phyloP scores from a whole-genome alignment of 257 asterid species.

The Lycium barbarum region DNA sequence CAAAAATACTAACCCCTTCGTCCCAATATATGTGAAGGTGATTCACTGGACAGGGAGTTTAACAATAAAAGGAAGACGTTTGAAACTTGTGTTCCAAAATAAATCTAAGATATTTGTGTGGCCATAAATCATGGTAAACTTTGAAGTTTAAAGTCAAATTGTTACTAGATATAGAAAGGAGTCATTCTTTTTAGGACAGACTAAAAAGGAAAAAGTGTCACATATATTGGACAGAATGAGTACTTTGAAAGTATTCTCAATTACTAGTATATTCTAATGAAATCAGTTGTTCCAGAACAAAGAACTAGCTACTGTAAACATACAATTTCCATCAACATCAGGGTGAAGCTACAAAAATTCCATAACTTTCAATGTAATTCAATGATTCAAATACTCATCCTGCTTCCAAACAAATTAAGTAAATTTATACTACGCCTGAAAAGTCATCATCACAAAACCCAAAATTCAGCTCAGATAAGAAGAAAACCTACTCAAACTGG shows the following conservation, averaged over 20 bases:
- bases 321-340: background rate
- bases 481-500: background rate
- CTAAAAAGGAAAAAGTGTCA: too few species aligned
- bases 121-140: too few species aligned
- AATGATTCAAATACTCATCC: background rate
- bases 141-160: too few species aligned
- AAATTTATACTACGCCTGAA: background rate
- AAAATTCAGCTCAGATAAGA: constrained; percentile 11
- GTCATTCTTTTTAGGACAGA: too few species aligned
- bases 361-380: background rate
- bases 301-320: background rate
- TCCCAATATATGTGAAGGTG: too few species aligned
- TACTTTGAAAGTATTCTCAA: background rate
- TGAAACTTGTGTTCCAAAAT: too few species aligned
- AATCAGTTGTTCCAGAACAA: background rate
- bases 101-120: too few species aligned
- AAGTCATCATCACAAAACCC: background rate
- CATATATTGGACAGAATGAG: too few species aligned
- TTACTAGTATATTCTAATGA: background rate
- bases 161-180: too few species aligned
- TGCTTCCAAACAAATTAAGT: background rate
- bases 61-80: too few species aligned
- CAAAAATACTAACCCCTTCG: background rate
- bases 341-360: background rate
- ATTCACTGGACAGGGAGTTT: too few species aligned